These are phyloP conservation scores for Aspergillus amoenus DNA, from an alignment of 2,329 filamentous ascomycete genomes.

Conservation along the genomic window DNA sequence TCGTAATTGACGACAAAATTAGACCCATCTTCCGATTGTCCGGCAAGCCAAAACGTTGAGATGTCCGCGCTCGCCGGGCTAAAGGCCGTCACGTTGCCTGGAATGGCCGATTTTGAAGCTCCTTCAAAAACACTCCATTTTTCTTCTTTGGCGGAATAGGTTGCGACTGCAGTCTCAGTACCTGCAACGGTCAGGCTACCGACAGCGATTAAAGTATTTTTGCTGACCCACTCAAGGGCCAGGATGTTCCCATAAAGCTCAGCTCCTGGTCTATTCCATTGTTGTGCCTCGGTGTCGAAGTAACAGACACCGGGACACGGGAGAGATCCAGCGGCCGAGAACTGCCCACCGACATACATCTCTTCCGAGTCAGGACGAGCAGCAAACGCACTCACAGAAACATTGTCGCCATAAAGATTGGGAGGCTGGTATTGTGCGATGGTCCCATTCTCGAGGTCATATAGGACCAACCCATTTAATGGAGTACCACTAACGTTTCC, in stretches of 20 bases:
- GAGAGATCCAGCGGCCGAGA: constrained; percentile 78
- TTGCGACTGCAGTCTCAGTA: constrained; percentile 66
- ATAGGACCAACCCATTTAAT: constrained; percentile 75
- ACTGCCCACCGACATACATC: constrained; percentile 83
- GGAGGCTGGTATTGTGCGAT: constrained; percentile 71
- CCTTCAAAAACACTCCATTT: constrained; percentile 63
- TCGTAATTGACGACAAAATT: constrained; percentile 82
- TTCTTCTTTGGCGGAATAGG: constrained; percentile 67
- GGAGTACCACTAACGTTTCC: constrained; percentile 62
- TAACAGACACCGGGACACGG: constrained; percentile 80
- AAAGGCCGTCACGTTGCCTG: constrained; percentile 76
- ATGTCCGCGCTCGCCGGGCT: constrained; percentile 70
- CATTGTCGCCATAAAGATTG: constrained; percentile 66
- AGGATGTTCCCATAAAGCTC: constrained; percentile 70
- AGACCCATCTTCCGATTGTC: constrained; percentile 65
- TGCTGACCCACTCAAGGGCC: constrained; percentile 72
- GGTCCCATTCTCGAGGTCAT: constrained; percentile 66
- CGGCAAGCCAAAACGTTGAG: constrained; percentile 78
- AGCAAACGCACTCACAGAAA: constrained; percentile 74
- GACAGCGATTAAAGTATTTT: constrained; percentile 70
- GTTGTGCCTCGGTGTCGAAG: constrained; percentile 66
- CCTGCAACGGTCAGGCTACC: constrained; percentile 71
- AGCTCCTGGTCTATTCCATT: constrained; percentile 79
- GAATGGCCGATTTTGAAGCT: constrained; percentile 55
- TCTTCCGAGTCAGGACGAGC: constrained; percentile 68